phyloP scores from a whole-genome alignment of 225 moss, liverwort and hornwort genomes.

The Anthoceros angustus region DNA sequence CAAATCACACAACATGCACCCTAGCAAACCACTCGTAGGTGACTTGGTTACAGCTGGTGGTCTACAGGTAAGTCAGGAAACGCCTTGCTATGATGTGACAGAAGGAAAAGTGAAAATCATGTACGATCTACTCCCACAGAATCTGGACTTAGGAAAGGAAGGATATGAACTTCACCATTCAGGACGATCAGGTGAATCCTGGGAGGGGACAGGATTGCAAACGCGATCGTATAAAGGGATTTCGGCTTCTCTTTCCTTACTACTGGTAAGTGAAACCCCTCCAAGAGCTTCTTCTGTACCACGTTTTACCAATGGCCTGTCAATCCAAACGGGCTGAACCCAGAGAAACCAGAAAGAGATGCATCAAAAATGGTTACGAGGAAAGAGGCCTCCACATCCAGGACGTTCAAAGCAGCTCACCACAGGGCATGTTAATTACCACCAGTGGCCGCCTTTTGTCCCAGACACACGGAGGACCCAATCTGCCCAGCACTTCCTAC shows the following conservation, averaged over 20 bases:
- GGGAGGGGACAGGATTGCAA: slow-evolving; percentile 38
- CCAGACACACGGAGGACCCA: too few species aligned
- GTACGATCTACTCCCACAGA: background rate
- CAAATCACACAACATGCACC: too few species aligned
- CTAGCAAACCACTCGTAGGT: too few species aligned
- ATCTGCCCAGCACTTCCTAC: too few species aligned
- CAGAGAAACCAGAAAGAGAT: slow-evolving; percentile 11
- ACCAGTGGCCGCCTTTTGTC: background rate
- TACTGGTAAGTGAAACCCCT: slow-evolving; percentile 19
- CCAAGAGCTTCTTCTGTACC: slow-evolving; percentile 18
- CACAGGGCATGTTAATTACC: background rate
- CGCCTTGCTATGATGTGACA: too few species aligned
- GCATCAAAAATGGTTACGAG: slow-evolving; percentile 6
- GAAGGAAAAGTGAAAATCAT: background rate
- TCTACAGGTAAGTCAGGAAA: too few species aligned
- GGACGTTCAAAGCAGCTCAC: background rate
- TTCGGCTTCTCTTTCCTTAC: slow-evolving; percentile 44
- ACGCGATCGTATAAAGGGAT: slow-evolving; percentile 78
- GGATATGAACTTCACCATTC: slow-evolving; percentile 39
- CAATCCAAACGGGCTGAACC: slow-evolving; percentile 70
- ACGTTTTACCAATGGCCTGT: slow-evolving; percentile 48
- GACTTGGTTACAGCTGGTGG: too few species aligned
- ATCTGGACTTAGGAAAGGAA: background rate
- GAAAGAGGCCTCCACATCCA: background rate
- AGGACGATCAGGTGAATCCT: slow-evolving; percentile 25